phyloP scores from a whole-genome alignment of 1,139 yeast species.

The Hansenula anomala region DNA sequence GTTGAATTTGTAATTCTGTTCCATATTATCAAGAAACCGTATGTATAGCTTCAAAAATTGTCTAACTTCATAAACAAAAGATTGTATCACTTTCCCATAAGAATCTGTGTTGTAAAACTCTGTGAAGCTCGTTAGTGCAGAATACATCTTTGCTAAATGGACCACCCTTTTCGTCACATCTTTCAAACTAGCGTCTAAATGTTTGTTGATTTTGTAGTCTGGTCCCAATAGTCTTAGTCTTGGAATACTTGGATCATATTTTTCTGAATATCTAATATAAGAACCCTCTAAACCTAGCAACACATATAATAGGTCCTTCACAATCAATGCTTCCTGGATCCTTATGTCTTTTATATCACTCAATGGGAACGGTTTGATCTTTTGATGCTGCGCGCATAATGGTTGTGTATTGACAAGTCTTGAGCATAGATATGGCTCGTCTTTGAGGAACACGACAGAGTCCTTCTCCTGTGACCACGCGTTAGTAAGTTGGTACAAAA shows the following conservation, averaged over 20 bases:
- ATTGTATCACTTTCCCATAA: constrained; percentile 73
- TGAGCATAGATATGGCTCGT: constrained; percentile 12
- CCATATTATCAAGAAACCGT: constrained; percentile 45
- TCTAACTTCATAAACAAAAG: constrained; percentile 59
- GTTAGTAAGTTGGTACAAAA: no score
- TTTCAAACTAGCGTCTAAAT: constrained; percentile 70
- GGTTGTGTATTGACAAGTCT: constrained; percentile 30
- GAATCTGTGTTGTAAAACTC: constrained; percentile 48
- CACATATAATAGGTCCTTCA: constrained; percentile 65
- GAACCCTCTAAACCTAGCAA: constrained; percentile 77
- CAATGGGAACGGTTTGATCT: constrained; percentile 39
- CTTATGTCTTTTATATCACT: constrained; percentile 38
- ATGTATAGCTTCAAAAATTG: constrained; percentile 44
- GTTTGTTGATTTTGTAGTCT: constrained; percentile 66
- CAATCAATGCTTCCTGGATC: constrained; percentile 67
- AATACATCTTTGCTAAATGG: constrained; percentile 58
- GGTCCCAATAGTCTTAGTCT: constrained; percentile 55
- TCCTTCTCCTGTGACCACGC: constrained; percentile 5
- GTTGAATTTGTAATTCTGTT: constrained; percentile 45
- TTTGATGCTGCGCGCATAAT: constrained; percentile 23
- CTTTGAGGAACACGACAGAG: constrained; percentile 7
- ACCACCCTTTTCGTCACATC: constrained; percentile 64
- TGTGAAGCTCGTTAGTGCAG: constrained; percentile 49
- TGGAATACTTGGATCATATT: constrained; percentile 42
- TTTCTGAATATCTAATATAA: constrained; percentile 64